phyloP scores from a whole-genome alignment of 2,329 filamentous ascomycete genomes.

The Fusarium gaditjirri region DNA sequence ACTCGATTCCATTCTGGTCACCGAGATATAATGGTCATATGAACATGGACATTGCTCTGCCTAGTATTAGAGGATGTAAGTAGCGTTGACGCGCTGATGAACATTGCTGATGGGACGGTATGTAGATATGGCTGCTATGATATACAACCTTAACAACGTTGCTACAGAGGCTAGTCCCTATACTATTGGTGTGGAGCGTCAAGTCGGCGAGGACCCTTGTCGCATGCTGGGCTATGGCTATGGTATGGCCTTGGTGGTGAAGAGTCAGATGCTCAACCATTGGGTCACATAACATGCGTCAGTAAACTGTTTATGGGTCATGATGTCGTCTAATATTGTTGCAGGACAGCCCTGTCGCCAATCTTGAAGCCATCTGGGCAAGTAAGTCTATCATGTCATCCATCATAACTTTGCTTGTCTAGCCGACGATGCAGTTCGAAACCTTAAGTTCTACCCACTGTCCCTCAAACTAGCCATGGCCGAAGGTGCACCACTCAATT shows the following conservation, averaged over 20 bases:
- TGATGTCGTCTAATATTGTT: not conserved
- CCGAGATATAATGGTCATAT: not conserved
- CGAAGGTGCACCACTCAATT: not conserved
- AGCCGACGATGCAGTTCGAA: accelerated
- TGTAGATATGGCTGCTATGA: not conserved
- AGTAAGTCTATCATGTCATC: not conserved
- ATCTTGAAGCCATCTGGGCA: not conserved
- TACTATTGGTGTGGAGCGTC: not conserved
- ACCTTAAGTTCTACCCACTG: not conserved
- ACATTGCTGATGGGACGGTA: accelerated
- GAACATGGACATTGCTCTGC: constrained; percentile 1
- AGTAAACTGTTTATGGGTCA: not conserved
- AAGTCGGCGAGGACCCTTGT: not conserved
- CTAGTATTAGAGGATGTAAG: not conserved
- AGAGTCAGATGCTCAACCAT: not conserved
- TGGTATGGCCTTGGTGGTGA: not conserved
- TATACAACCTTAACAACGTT: not conserved
- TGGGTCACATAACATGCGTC: not conserved
- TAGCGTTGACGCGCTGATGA: accelerated
- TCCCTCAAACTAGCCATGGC: not conserved
- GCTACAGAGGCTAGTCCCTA: not conserved
- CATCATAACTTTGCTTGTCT: accelerated
- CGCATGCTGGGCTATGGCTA: not conserved
- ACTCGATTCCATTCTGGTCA: not conserved
- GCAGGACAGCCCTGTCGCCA: not conserved